Percentiles rank a stretch among this genome's conserved stretches.
Conservation (phyloP, 2,329 filamentous ascomycete genomes). For the Microascus cirrosus region DNA sequence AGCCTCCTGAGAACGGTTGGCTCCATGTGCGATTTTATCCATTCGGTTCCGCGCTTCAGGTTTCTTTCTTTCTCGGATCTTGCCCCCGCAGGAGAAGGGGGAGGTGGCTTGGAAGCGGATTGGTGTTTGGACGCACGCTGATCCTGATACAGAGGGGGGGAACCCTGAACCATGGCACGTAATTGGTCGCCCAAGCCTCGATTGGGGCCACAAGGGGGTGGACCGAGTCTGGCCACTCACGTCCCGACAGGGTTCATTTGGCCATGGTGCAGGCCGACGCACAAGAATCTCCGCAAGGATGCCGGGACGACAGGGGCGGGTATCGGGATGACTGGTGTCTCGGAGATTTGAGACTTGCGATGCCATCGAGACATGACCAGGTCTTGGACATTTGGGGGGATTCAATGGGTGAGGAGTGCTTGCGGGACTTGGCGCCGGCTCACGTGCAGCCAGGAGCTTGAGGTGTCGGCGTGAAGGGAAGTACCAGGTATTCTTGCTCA, state of each 20-base stretch:
- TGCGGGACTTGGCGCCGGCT: too few relatives aligned
- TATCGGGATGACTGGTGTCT: neutral
- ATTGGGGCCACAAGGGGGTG: neutral
- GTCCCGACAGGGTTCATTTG: neutral
- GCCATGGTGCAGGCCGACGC: neutral
- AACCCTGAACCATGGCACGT: neutral
- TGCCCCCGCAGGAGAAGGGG: neutral
- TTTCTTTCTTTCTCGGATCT: slow-evolving; percentile 4
- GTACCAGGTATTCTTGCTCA: neutral
- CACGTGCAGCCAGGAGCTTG: too few relatives aligned
- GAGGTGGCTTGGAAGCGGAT: neutral
- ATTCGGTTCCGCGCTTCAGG: neutral
- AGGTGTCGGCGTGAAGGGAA: neutral
- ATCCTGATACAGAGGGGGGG: neutral
- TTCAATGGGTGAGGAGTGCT: too few relatives aligned
- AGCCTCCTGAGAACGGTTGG: neutral
- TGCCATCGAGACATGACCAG: neutral
- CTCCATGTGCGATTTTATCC: neutral
- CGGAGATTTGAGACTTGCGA: neutral
- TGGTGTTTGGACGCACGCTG: neutral
- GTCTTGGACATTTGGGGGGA: too few relatives aligned
- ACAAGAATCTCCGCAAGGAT: neutral
- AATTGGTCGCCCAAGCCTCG: neutral
- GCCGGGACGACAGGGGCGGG: neutral
- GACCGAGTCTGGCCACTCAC: neutral